Evolutionary conservation across 208 protist species (phyloP), one percentile per base, ranked within the genome.

Genomic region (Leishmania arabica): DNA sequence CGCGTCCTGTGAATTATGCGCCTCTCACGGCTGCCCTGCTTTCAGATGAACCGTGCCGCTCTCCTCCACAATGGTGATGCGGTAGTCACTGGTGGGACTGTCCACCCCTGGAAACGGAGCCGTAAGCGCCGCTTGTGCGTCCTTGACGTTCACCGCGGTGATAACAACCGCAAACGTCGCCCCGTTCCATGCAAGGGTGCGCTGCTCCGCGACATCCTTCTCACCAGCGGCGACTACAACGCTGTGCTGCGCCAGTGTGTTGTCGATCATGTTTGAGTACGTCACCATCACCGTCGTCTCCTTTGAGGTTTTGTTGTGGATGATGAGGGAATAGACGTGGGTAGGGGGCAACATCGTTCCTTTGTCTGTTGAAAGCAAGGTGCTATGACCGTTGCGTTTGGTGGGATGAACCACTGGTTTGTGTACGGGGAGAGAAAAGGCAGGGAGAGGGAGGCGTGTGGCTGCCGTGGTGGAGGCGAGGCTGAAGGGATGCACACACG

Each of bases 301-400:
- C 65, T 86, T 73, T 17, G 31, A 58, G 0, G 89, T 86, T 3
- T 84, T 47, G 73, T 94, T 95, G 85, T 84, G 83, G 72, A 93
- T 86, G 15, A 90, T 65, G 42, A 81, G 79, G 47, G 92, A 94
- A 84, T 94, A 95, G 49, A 94, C 92, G 73, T 95, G 84, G n/a
- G 75, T 80, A 68, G 92, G 92, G 17, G 92, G 83, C 42, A 86
- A 85, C 90, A 94, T 93, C 27, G 47, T 82, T 73, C 42, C 21
- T n/a, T 7, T 49, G 3, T 49, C 40, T 17, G 68, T 31, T 27
- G 8, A 45, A 72, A 45, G 21, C 8, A 13, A 66, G 31, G 13
- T 66, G 60, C 60, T 66, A 37, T 66, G n/a, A 1, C 31, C 8
- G 60, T 66, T 37, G 11, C n/a, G 24, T 15, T n/a, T 40, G 3